Percentiles rank a stretch among this genome's conserved stretches.
Conservation (phyloP, 257 asterid genomes). For the Przewalskia tangutica region DNA sequence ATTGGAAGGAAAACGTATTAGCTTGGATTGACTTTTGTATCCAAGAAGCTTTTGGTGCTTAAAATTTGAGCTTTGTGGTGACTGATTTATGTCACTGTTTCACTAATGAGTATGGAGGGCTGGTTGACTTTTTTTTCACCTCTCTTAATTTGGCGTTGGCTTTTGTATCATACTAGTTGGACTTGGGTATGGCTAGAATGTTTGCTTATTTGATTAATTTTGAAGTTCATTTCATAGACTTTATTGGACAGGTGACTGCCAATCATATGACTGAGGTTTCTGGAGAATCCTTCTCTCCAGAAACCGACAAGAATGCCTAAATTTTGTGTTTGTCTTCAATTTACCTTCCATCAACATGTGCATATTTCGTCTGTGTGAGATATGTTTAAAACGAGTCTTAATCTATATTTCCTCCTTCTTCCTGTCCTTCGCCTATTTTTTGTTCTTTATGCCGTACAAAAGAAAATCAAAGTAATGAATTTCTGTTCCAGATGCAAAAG, state of each 20-base stretch:
- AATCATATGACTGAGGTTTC: not conserved
- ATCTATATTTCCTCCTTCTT: not conserved
- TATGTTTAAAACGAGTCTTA: not conserved
- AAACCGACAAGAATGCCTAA: not conserved
- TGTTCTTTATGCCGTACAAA: not conserved
- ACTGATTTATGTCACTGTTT: not conserved
- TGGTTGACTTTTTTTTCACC: not conserved
- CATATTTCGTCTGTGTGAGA: not conserved
- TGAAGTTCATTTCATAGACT: not conserved
- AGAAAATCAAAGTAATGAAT: not conserved
- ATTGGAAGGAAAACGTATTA: not conserved
- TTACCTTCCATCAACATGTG: not conserved
- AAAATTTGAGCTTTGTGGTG: not conserved
- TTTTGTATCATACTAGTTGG: not conserved
- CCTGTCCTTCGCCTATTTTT: not conserved
- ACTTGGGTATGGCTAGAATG: not conserved
- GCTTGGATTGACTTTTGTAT: not conserved
- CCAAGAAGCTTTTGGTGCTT: not conserved
- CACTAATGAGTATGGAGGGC: not conserved
- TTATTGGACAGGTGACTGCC: not conserved
- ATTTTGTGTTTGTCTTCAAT: not conserved
- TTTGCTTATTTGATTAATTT: not conserved
- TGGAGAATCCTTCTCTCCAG: constrained; percentile 1
- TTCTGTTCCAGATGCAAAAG: constrained; percentile 8
- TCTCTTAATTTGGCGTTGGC: not conserved